A percentile compares a stretch with the other conserved stretches of the same genome.
Evolutionary conservation across 805 yeast species (phyloP).

Genomic region (Ogataea trehaloabstinens): DNA sequence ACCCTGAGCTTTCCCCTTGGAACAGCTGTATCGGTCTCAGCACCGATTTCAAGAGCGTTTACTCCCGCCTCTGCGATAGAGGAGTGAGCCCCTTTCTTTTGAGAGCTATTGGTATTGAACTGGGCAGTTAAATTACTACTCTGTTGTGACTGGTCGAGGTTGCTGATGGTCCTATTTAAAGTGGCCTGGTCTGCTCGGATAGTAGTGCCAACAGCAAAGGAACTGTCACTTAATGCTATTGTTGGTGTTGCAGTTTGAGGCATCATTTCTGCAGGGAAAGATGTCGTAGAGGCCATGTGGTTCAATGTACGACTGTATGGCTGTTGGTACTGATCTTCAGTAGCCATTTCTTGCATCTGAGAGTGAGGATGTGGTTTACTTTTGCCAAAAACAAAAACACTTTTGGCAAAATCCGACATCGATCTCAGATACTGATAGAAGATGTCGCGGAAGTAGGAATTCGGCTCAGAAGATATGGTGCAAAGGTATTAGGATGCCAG

Average conservation of each 20-base stretch:
- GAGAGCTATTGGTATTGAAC: conserved; percentile 17
- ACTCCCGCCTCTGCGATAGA: conserved; percentile 18
- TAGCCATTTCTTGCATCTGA: conserved; percentile 11
- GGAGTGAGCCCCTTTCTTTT: conserved; percentile 10
- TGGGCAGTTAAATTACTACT: conserved; percentile 25
- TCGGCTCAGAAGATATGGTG: conserved; percentile 1
- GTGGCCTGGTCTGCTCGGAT: conserved; percentile 37
- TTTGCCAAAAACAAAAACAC: conserved; percentile 35
- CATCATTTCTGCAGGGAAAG: conserved; percentile 36
- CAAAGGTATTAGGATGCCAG: not conserved
- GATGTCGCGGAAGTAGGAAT: not conserved
- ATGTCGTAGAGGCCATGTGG: conserved; percentile 10
- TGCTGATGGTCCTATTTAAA: conserved; percentile 32
- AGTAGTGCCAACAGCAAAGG: conserved; percentile 70
- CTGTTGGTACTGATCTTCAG: conserved; percentile 8
- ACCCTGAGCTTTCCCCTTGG: conserved; percentile 85
- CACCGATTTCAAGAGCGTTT: conserved; percentile 17
- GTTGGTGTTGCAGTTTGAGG: conserved; percentile 60
- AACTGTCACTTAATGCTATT: conserved; percentile 60
- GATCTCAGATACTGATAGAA: conserved; percentile 1
- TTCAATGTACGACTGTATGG: conserved; percentile 13
- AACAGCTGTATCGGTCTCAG: conserved; percentile 30
- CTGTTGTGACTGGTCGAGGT: conserved; percentile 27
- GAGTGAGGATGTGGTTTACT: conserved; percentile 4
- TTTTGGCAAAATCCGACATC: conserved; percentile 41